A percentile compares a stretch with the other conserved stretches of the same genome.
phyloP scores from a whole-genome alignment of 1,284 basidiomycete species.

The Anthracocystis walkeri region DNA sequence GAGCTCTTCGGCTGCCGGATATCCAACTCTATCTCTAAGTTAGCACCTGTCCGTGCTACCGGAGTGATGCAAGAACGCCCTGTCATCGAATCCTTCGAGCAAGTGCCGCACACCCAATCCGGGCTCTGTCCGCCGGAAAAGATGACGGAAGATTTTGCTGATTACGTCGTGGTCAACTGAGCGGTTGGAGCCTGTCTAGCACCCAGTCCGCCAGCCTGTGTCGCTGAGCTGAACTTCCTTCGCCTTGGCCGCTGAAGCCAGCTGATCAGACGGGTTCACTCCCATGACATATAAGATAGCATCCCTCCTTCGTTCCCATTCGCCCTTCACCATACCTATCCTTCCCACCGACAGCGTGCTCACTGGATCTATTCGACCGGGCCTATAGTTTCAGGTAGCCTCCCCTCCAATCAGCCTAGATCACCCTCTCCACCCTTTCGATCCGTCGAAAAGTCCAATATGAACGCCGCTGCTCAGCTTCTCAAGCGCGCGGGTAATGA shows the following conservation, averaged over 20 bases:
- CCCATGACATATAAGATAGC: conserved; percentile 5
- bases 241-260: neutral
- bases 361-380: conserved; percentile 5
- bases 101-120: conserved; percentile 2
- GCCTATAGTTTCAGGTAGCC: neutral
- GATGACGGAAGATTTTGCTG: conserved; percentile 1
- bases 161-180: conserved; percentile 39
- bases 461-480: conserved; percentile 28
- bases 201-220: neutral
- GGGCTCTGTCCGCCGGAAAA: conserved; percentile 19
- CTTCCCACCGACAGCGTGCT: conserved; percentile 1
- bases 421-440: neutral
- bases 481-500: conserved; percentile 54
- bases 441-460: conserved; percentile 14
- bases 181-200: neutral
- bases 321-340: neutral
- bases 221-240: neutral
- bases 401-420: neutral
- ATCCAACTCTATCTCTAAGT: neutral
- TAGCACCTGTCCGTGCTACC: neutral
- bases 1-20: neutral
- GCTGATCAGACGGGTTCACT: neutral
- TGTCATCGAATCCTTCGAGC: conserved; percentile 9
- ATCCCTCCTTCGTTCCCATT: neutral
- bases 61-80: neutral